These are phyloP conservation scores for Exserohilum rostratum DNA, from an alignment of 2,329 filamentous ascomycete genomes.

Conservation along the genomic window DNA sequence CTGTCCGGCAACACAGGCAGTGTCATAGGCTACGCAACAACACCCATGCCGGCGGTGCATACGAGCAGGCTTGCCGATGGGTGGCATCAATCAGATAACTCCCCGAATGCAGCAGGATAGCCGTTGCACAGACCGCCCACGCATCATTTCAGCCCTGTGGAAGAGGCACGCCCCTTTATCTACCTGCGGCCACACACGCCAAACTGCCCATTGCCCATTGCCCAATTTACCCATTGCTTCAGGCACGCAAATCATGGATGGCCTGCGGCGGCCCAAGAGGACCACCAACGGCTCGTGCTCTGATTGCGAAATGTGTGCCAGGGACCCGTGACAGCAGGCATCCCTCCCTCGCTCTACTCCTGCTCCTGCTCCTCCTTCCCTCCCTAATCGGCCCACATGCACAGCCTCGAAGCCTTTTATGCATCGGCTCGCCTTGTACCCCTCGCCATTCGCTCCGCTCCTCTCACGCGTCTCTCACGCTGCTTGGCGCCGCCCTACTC, in stretches of 20 bases:
- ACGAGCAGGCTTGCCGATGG: slow-evolving; percentile 17
- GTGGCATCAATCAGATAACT: slow-evolving; percentile 17
- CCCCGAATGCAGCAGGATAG: slow-evolving; percentile 18
- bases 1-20: slow-evolving; percentile 24
- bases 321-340: slow-evolving; percentile 12
- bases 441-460: slow-evolving; percentile 28
- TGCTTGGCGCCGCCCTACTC: slow-evolving; percentile 9
- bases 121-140: slow-evolving; percentile 21
- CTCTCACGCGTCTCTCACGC: slow-evolving; percentile 15
- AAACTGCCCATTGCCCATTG: too few relatives aligned
- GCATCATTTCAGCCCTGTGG: slow-evolving; percentile 13
- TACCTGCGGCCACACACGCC: slow-evolving; percentile 6
- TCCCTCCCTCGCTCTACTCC: too few relatives aligned
- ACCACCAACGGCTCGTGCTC: too few relatives aligned
- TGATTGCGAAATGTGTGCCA: background rate
- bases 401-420: slow-evolving; percentile 44
- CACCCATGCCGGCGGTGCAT: slow-evolving; percentile 19
- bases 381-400: slow-evolving; percentile 22
- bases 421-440: slow-evolving; percentile 23
- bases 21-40: slow-evolving; percentile 16
- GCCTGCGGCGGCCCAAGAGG: too few relatives aligned
- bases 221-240: slow-evolving; percentile 8
- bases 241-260: slow-evolving; percentile 6
- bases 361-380: too few relatives aligned
- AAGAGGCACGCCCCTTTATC: slow-evolving; percentile 11